Evolutionary conservation across 2,329 filamentous ascomycete genomes (phyloP), one percentile per base, ranked within the genome.

Genomic region (Botrytis porri): DNA sequence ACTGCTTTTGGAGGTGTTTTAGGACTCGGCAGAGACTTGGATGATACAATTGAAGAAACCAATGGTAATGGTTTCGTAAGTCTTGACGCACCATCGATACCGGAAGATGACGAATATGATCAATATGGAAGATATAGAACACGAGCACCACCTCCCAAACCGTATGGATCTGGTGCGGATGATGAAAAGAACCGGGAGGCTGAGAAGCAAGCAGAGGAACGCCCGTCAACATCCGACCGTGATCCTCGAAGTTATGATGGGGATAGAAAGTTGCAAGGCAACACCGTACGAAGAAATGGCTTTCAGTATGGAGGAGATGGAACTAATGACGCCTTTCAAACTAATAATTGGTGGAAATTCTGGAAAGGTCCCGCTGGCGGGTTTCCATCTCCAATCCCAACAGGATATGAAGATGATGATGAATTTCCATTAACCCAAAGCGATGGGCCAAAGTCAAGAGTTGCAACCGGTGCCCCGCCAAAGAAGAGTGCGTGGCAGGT

Each of bases 341-440:
- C 72, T 14, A 72, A 73, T 48, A 75, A 73, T n/a, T 91, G 88
- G 84, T 91, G 87, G 83, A 82, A 91, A 74, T 91, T 91, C 74
- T 91, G 89, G 89, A 88, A 89, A 77, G 86, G 88, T 0, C 89
- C 89, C 0, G 81, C 85, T 2, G 89, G 89, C 37, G 87, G 86
- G 4, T 91, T 89, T 77, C 83, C 86, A 14, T 90, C 88, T 0
- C 89, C 89, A 0, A 82, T 90, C 0, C 89, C 89, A 0, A 88
- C 90, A 70, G 87, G 86, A 5, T 81, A 80, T n/a, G 85, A 86
- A 45, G 81, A 82, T 4, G 81, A 82, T 18, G 78, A 80, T 29
- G 78, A 78, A 32, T 80, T 78, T 41, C 85, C 85, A 35, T 83
- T 83, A 41, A 83, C 84, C 1, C 82, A 84, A 79, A 60, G 80